phyloP scores from a whole-genome alignment of 352 stramenopile species.

The Aphanomyces astaci region DNA sequence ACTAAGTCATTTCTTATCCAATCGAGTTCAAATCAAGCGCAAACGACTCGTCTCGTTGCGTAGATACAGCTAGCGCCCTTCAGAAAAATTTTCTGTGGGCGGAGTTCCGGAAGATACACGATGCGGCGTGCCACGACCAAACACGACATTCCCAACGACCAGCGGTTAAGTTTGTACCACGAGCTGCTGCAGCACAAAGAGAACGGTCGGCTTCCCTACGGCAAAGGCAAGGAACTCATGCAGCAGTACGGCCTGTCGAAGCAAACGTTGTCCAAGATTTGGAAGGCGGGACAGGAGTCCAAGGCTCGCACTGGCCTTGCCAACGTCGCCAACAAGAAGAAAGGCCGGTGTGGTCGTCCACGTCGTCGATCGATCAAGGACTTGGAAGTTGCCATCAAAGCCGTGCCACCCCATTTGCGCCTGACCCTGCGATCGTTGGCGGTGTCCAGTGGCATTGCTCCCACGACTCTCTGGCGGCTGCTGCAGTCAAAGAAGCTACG shows the following conservation, averaged over 20 bases:
- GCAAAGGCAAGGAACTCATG: background rate
- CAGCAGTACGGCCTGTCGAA: background rate
- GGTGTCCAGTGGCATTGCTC: background rate
- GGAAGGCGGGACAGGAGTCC: background rate
- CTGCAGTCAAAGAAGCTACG: background rate
- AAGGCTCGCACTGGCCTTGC: background rate
- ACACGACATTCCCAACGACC: background rate
- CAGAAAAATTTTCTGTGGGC: background rate
- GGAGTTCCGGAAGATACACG: background rate
- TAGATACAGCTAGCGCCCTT: background rate
- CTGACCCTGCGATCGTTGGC: background rate
- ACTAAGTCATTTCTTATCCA: background rate
- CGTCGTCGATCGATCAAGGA: background rate
- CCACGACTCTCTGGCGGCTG: background rate
- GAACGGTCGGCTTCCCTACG: background rate
- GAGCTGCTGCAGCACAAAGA: background rate
- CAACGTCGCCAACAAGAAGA: background rate
- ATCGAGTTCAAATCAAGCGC: background rate
- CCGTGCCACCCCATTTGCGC: background rate
- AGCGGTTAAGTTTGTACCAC: background rate
- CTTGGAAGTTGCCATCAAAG: background rate
- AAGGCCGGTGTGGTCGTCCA: background rate
- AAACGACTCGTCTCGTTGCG: background rate
- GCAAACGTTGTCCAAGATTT: conserved; percentile 6
- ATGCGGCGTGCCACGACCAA: background rate